phyloP scores from a whole-genome alignment of 192 early-diverging fungal species.

The Entomortierella lignicola region DNA sequence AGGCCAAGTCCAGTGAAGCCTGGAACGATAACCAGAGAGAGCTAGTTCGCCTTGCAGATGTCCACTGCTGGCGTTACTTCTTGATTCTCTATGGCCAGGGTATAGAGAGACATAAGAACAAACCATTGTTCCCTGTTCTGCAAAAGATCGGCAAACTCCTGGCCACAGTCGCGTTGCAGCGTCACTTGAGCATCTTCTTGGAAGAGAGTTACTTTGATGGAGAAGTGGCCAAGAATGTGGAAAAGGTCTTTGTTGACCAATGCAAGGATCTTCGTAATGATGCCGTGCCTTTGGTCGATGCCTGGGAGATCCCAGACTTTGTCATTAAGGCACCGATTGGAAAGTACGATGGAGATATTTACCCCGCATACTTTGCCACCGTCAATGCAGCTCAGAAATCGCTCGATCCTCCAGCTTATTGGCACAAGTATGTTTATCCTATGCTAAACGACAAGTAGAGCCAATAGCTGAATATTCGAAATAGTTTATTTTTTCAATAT shows the following conservation, averaged over 20 bases:
- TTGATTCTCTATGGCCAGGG: conserved; percentile 31
- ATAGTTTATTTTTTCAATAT: too few species aligned
- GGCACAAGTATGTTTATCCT: conserved; percentile 22
- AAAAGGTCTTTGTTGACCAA: conserved; percentile 38
- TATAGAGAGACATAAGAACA: conserved; percentile 12
- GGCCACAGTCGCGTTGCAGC: conserved; percentile 51
- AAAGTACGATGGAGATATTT: conserved; percentile 66
- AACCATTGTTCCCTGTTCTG: conserved; percentile 44
- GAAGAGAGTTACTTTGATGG: conserved; percentile 63
- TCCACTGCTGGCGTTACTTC: conserved; percentile 38
- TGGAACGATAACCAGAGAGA: conserved; percentile 51
- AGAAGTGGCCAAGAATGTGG: conserved; percentile 39
- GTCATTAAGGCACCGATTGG: conserved; percentile 68
- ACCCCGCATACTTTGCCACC: conserved; percentile 56
- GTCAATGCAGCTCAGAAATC: conserved; percentile 40
- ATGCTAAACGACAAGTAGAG: conserved; percentile 13
- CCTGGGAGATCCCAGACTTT: conserved; percentile 64
- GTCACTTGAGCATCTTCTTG: conserved; percentile 51
- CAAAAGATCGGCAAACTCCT: conserved; percentile 52
- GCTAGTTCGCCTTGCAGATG: conserved; percentile 37
- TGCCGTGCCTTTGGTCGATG: conserved; percentile 63
- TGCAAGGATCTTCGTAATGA: conserved; percentile 60
- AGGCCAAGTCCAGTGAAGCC: conserved; percentile 19
- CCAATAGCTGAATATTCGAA: too few species aligned
- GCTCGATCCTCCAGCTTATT: conserved; percentile 32